Base-by-base conservation (phyloP, 805 yeast species). In the Schizosaccharomyces lindneri region DNA sequence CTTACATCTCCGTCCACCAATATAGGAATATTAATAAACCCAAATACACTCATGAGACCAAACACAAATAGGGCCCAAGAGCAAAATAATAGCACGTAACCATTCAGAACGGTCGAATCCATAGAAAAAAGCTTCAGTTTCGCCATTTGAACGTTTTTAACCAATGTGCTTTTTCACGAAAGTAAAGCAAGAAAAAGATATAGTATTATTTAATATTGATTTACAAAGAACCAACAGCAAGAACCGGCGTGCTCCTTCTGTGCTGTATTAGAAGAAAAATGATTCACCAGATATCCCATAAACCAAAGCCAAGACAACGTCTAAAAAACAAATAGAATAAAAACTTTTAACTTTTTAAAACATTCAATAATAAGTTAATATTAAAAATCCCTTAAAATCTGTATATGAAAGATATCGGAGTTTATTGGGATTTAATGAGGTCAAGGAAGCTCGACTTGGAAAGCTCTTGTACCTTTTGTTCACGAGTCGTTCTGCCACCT, bases 401-500 rank as follows among this genome's bases (percentile, higher is more conserved):
- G 41, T 9, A 36, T 36, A 11, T 36, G 4, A 36, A 36, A 13
- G 15, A 36, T 9, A 36, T 36, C 41, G 13, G 41, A 36, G 17
- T 36, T 17, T 21, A 21, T 29, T 51, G 36, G 17, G 57, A 51
- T 36, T 57, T 57, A 48, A 89, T 90, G 71, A 89, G 76, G 72
- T 87, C 95, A 71, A 89, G 78, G 68, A 89, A 89, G 70, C 81
- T 85, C 69, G 87, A 95, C 71, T 89, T 89, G 5, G 95, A 83
- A 61, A 89, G 78, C 67, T 88, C 95, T 55, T 81, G 83, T 66
- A 83, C 78, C 46, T 57, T 57, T 41, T 57, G 60, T 24, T 36
- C 48, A 36, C 60, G 43, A 21, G 43, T 24, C 21, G 43, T 41
- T n/a, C 43, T 31, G 17, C 60, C 60, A 24, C 57, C 57, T 3